Evolutionary conservation across 192 early-diverging fungal genomes (phyloP), one percentile per base, ranked within the genome.

Genomic region (Kickxella alabastrina): DNA sequence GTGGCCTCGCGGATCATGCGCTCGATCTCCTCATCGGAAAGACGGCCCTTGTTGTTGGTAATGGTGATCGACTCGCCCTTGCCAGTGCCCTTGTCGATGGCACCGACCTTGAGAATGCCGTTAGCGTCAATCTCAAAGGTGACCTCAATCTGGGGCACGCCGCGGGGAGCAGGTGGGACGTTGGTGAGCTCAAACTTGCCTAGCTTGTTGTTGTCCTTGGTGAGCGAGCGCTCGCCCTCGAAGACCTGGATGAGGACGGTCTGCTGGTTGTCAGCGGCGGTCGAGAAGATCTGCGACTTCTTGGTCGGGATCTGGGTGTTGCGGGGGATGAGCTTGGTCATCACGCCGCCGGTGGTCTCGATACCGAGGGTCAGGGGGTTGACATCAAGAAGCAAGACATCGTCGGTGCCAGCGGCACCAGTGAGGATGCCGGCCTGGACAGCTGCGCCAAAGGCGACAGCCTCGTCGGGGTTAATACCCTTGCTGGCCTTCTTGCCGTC

Each of bases 391-490:
- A 97, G 78, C 49, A 95, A 62, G 42, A 97, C 65, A 22, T 84
- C 79, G 32, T 77, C 62, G 28, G 82, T 78, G 42, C 75, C 66
- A 55, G 79, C 61, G 39, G 87, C 84, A 57, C 91, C 91, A 60
- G 80, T 77, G 55, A 95, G 82, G 55, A 93, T 86, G 76, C 88
- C 95, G 49, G 86, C 95, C 80, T 95, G 93, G 49, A 97, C 90
- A 49, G 95, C 93, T 43, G 95, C 95, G 81, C 95, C 95, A 59
- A 92, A 95, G 40, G 95, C 95, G 52, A 97, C 95, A 62, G 93
- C 95, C 81, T 97, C 95, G 78, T 97, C 95, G 60, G 93, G 93
- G 83, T 97, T 97, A 68, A 97, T 94, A 59, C 89, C 88, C 86
- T 95, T 95, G 75, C 79, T 82, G 31, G 92, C 87, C 84, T 95